These are phyloP conservation scores for Juglanconis oblonga DNA, from an alignment of 2,329 filamentous ascomycete genomes.

Conservation along the genomic window DNA sequence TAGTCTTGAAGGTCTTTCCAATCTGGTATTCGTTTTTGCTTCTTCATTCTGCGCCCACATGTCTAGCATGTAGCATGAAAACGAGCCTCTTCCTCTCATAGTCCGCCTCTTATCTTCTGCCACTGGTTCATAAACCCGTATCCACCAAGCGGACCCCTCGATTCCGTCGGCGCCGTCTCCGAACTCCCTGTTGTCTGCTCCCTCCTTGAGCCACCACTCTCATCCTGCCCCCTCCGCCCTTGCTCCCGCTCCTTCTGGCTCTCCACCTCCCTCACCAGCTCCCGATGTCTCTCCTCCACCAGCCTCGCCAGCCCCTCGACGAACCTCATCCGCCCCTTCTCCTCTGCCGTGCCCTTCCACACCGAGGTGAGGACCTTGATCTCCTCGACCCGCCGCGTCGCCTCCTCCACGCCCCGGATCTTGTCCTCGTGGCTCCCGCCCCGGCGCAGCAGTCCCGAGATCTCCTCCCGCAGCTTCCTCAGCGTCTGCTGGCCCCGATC, in stretches of 20 bases:
- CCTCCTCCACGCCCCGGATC: constrained; percentile 68
- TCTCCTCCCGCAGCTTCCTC: constrained; percentile 66
- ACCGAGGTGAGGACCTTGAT: constrained; percentile 74
- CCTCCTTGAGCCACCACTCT: constrained; percentile 32
- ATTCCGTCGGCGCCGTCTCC: constrained; percentile 32
- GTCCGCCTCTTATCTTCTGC: constrained; percentile 55
- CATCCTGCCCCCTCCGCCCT: constrained; percentile 28
- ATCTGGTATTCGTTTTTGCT: too few species aligned
- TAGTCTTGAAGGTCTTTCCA: too few species aligned
- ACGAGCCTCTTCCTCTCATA: constrained; percentile 30
- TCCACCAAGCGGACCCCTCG: constrained; percentile 43
- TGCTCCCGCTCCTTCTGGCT: constrained; percentile 32
- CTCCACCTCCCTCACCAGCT: constrained; percentile 50
- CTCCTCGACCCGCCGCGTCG: constrained; percentile 70
- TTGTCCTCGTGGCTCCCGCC: constrained; percentile 32
- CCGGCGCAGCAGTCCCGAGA: constrained; percentile 62
- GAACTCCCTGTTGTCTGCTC: constrained; percentile 24
- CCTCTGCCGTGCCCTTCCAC: constrained; percentile 95
- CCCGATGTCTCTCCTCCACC: constrained; percentile 71
- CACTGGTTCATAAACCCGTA: constrained; percentile 63
- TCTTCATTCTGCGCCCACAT: not conserved
- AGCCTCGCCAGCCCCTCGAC: constrained; percentile 78
- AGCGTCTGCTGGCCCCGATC: constrained; percentile 85
- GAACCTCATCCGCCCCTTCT: constrained; percentile 77
- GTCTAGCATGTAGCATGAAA: not conserved